phyloP scores from a whole-genome alignment of 2,329 filamentous ascomycete genomes.

The Ceratocystis harringtonii region DNA sequence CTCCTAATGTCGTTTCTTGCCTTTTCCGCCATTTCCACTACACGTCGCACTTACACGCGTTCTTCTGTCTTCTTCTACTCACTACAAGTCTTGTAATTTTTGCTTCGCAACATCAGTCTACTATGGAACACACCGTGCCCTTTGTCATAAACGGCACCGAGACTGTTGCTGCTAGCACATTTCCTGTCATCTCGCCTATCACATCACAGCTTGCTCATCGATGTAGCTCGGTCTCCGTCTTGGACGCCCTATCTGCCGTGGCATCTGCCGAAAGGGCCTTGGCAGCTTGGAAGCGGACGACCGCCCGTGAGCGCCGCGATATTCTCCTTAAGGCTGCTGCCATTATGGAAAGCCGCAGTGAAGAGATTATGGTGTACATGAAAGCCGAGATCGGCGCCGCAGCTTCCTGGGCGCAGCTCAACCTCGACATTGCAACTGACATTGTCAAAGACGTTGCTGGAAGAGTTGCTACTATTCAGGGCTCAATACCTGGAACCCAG shows the following conservation, averaged over 20 bases:
- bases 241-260: constrained; percentile 39
- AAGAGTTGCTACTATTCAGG: constrained; percentile 27
- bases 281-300: constrained; percentile 50
- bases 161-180: constrained; percentile 32
- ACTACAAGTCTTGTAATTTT: not conserved
- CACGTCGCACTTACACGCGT: no score
- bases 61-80: no score
- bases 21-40: not conserved
- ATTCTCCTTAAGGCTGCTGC: constrained; percentile 56
- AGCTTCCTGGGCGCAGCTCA: constrained; percentile 29
- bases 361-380: constrained; percentile 48
- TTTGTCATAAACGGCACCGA: constrained; percentile 33
- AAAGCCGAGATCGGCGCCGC: constrained; percentile 32
- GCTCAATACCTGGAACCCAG: constrained; percentile 25
- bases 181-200: constrained; percentile 41
- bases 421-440: constrained; percentile 26
- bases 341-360: constrained; percentile 42
- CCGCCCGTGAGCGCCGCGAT: constrained; percentile 45
- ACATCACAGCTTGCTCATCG: constrained; percentile 38
- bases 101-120: not conserved
- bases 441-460: constrained; percentile 31
- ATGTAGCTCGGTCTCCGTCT: constrained; percentile 41
- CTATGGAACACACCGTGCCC: constrained; percentile 22
- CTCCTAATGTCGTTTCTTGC: not conserved
- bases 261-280: constrained; percentile 49